These are phyloP conservation scores for Neurospora hispaniola DNA, from an alignment of 495 filamentous ascomycete genomes.

Conservation along the genomic window DNA sequence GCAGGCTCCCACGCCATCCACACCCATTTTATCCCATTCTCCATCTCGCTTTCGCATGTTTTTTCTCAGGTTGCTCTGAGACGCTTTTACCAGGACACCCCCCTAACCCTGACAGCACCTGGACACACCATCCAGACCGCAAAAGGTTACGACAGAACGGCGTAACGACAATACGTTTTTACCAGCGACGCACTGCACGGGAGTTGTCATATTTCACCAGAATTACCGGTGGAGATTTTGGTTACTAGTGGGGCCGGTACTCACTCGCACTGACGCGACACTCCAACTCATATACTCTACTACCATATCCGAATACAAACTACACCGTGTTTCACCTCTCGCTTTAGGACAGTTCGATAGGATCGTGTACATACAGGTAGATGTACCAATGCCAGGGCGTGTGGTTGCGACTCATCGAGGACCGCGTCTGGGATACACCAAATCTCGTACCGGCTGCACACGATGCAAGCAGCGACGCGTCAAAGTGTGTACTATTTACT, in stretches of 20 bases:
- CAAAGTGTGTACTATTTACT: constrained; percentile 10
- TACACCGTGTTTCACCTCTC: not conserved
- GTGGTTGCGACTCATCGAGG: not conserved
- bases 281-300: too few species aligned
- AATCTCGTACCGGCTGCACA: constrained; percentile 19
- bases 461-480: constrained; percentile 23
- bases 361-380: not conserved
- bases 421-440: constrained; percentile 22
- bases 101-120: not conserved
- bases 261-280: not conserved
- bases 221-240: not conserved
- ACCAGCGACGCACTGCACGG: too few species aligned
- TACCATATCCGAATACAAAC: not conserved
- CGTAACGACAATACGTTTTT: not conserved
- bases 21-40: too few species aligned
- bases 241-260: not conserved
- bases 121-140: not conserved
- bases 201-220: not conserved
- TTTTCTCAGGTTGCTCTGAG: too few species aligned
- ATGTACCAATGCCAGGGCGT: not conserved
- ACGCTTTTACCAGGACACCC: not conserved
- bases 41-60: too few species aligned
- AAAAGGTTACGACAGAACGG: not conserved
- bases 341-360: not conserved
- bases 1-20: too few species aligned